Evolutionary conservation across 306 rosid species (phyloP).

Genomic region (Cicer bijugum): DNA sequence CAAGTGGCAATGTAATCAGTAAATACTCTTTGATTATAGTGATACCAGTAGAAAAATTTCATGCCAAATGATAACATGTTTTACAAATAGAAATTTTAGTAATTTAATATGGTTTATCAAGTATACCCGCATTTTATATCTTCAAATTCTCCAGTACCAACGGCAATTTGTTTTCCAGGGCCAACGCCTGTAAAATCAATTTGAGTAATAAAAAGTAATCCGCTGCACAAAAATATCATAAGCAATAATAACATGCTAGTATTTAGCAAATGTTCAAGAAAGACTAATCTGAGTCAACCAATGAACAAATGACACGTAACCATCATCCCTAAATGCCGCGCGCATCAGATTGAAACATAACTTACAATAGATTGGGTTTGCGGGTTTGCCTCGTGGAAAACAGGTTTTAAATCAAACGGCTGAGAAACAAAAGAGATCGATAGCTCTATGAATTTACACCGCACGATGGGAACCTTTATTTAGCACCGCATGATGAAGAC

Average conservation of each 20-base stretch:
- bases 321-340: background rate
- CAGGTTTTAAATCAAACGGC: slow-evolving; percentile 57
- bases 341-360: slow-evolving; percentile 16
- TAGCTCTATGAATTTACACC: slow-evolving; percentile 73
- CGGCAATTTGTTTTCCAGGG: slow-evolving; percentile 76
- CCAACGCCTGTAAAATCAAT: slow-evolving; percentile 61
- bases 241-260: background rate
- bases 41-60: slow-evolving; percentile 22
- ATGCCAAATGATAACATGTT: slow-evolving; percentile 35
- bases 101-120: slow-evolving; percentile 16
- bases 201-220: slow-evolving; percentile 37
- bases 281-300: background rate
- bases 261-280: slow-evolving; percentile 29
- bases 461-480: slow-evolving; percentile 39
- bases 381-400: slow-evolving; percentile 40
- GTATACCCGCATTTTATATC: slow-evolving; percentile 80
- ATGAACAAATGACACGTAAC: slow-evolving; percentile 1
- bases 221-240: slow-evolving; percentile 22
- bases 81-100: slow-evolving; percentile 22
- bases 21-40: slow-evolving; percentile 12
- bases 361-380: background rate
- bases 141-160: slow-evolving; percentile 76
- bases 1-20: slow-evolving; percentile 30
- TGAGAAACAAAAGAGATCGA: slow-evolving; percentile 9
- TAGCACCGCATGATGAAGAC: slow-evolving; percentile 53